A percentile compares a stretch with the other conserved stretches of the same genome.
Conservation (phyloP, 179 eudicot species). For the Gypsophila paniculata region DNA sequence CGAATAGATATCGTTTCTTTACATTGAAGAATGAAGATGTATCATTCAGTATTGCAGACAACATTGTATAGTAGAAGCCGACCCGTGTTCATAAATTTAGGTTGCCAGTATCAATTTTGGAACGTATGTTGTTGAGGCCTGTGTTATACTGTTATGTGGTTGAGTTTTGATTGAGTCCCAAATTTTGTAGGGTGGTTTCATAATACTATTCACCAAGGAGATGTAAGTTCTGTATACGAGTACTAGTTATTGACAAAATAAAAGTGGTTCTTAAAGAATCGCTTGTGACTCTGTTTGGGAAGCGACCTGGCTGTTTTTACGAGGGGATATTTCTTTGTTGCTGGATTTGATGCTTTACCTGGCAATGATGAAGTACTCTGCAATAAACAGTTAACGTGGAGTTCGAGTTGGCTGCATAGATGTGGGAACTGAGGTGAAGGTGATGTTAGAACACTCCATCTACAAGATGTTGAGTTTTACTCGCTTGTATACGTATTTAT, state of each 20-base stretch:
- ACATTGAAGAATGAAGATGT: not conserved
- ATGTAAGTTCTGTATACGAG: constrained; percentile 28
- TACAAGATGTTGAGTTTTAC: no score
- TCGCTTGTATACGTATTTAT: no score
- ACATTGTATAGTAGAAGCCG: not conserved
- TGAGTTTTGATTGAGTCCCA: constrained; percentile 20
- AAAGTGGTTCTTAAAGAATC: not conserved
- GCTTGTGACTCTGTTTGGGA: not conserved
- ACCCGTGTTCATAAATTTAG: constrained; percentile 12
- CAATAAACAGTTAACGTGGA: no score
- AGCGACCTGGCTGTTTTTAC: not conserved
- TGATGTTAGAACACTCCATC: no score
- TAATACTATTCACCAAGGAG: constrained; percentile 14
- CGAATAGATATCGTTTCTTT: not conserved
- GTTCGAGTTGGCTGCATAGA: no score
- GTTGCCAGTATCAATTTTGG: constrained; percentile 13
- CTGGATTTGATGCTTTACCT: no score
- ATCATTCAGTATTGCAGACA: not conserved
- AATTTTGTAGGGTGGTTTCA: constrained; percentile 28
- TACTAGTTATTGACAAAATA: constrained; percentile 10
- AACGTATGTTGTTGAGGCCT: constrained; percentile 16
- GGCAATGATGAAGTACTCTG: no score
- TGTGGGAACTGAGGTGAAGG: no score
- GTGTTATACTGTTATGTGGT: constrained; percentile 8
- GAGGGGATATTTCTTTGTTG: not conserved